A percentile compares a stretch with the other conserved stretches of the same genome.
These are phyloP conservation scores for Lactifluus rugatus DNA, from an alignment of 768 basidiomycete species.

Conservation along the genomic window DNA sequence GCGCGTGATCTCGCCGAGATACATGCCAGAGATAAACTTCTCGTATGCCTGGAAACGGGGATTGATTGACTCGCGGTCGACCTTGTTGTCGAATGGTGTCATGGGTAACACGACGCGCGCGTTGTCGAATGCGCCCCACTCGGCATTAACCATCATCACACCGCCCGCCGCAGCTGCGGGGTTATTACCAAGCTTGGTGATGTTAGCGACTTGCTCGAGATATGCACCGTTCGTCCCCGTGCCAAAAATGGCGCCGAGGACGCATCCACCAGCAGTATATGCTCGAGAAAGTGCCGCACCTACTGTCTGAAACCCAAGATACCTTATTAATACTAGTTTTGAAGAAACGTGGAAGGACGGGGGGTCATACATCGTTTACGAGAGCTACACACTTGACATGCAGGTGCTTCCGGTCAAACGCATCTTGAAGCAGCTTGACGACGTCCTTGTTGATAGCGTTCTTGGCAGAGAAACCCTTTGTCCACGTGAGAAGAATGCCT, in stretches of 20 bases:
- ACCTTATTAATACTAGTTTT: not conserved
- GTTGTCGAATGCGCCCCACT: slow-evolving; percentile 99
- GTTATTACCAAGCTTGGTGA: slow-evolving; percentile 70
- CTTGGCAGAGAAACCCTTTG: slow-evolving; percentile 90
- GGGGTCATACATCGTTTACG: slow-evolving; percentile 75
- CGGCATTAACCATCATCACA: slow-evolving; percentile 91
- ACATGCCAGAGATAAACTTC: slow-evolving; percentile 99
- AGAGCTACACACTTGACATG: slow-evolving; percentile 87
- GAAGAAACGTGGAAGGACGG: not conserved
- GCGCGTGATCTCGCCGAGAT: slow-evolving; percentile 89
- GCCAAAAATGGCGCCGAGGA: slow-evolving; percentile 89
- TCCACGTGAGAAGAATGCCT: slow-evolving; percentile 90
- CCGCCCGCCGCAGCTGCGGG: slow-evolving; percentile 52
- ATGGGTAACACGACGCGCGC: slow-evolving; percentile 76
- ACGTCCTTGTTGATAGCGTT: slow-evolving; percentile 86
- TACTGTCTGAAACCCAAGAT: slow-evolving; percentile 56
- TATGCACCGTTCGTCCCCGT: slow-evolving; percentile 99
- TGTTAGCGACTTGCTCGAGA: slow-evolving; percentile 76
- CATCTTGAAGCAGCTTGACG: slow-evolving; percentile 82
- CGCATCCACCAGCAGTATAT: slow-evolving; percentile 86
- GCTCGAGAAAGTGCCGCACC: slow-evolving; percentile 89
- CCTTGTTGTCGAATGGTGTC: slow-evolving; percentile 82
- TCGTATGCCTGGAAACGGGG: slow-evolving; percentile 90
- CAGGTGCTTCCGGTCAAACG: slow-evolving; percentile 85
- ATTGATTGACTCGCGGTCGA: slow-evolving; percentile 93